Conservation (phyloP, 192 early-diverging fungal genomes). For the Backusella tarrabulga region DNA sequence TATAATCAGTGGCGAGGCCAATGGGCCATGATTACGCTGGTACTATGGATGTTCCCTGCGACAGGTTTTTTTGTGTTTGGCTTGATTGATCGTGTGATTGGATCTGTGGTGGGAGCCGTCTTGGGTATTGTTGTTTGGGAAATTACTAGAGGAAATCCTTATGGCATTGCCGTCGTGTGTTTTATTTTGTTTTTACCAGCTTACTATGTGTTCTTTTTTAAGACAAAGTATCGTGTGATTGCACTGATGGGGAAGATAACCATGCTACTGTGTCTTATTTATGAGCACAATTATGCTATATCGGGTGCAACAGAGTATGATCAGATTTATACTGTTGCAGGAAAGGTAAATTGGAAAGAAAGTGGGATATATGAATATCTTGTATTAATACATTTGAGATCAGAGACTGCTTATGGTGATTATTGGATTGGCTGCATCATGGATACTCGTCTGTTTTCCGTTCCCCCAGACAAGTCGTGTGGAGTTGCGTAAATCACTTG, state of each 20-base stretch:
- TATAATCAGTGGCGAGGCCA: slow-evolving; percentile 31
- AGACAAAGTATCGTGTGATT: not conserved
- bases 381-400: not conserved
- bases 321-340: slow-evolving; percentile 22
- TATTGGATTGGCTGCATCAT: slow-evolving; percentile 31
- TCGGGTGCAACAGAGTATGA: not conserved
- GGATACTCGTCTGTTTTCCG: slow-evolving; percentile 28
- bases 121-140: slow-evolving; percentile 33
- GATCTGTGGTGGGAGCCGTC: slow-evolving; percentile 15
- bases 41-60: slow-evolving; percentile 26
- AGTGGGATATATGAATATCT: not conserved
- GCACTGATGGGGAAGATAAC: slow-evolving; percentile 23
- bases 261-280: slow-evolving; percentile 22
- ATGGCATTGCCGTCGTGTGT: slow-evolving; percentile 15
- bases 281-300: slow-evolving; percentile 11
- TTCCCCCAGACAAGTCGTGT: slow-evolving; percentile 32
- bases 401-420: slow-evolving; percentile 27
- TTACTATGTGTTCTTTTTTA: slow-evolving; percentile 15
- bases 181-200: slow-evolving; percentile 9
- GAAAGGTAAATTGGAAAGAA: slow-evolving; percentile 22
- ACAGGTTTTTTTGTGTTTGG: slow-evolving; percentile 30
- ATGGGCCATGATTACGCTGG: slow-evolving; percentile 34
- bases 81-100: slow-evolving; percentile 26
- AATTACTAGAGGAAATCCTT: slow-evolving; percentile 18
- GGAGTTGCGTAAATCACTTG: slow-evolving; percentile 33